Conservation (phyloP, 2,329 filamentous ascomycete species). For the Aphanoascus verrucosus region DNA sequence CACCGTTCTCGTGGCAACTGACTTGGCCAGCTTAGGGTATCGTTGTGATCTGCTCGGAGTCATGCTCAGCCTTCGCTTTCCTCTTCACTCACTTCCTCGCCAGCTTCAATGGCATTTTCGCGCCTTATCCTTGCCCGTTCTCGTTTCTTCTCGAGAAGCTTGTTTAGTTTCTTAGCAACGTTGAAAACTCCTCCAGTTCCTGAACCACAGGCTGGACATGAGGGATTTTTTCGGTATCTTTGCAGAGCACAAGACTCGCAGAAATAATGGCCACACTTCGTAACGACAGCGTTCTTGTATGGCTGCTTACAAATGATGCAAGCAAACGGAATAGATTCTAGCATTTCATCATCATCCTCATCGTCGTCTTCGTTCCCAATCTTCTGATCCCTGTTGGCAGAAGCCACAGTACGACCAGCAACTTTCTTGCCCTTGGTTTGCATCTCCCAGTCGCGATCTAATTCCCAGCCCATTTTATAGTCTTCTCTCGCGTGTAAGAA, state of each 20-base stretch:
- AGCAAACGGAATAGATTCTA: slow-evolving; percentile 78
- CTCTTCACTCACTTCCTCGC: slow-evolving; percentile 41
- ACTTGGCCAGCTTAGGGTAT: too few relatives aligned
- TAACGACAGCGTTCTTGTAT: slow-evolving; percentile 72
- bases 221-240: slow-evolving; percentile 75
- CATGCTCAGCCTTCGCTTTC: slow-evolving; percentile 28
- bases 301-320: slow-evolving; percentile 74
- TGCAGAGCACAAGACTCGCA: slow-evolving; percentile 82
- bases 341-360: slow-evolving; percentile 56
- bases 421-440: slow-evolving; percentile 48
- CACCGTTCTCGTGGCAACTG: too few relatives aligned
- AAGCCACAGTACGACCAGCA: slow-evolving; percentile 39
- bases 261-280: slow-evolving; percentile 91
- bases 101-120: slow-evolving; percentile 43
- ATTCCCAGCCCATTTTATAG: slow-evolving; percentile 83
- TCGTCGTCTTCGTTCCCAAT: slow-evolving; percentile 41
- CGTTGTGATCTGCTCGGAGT: not conserved
- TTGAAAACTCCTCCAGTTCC: slow-evolving; percentile 89
- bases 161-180: slow-evolving; percentile 69
- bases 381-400: slow-evolving; percentile 32
- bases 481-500: slow-evolving; percentile 53
- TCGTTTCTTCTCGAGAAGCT: slow-evolving; percentile 61
- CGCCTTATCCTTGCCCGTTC: slow-evolving; percentile 46
- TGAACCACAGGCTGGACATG: slow-evolving; percentile 72
- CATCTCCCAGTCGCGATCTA: slow-evolving; percentile 89